Base-by-base conservation (phyloP, 345 rosid species). In the Geranium rotundifolium region DNA sequence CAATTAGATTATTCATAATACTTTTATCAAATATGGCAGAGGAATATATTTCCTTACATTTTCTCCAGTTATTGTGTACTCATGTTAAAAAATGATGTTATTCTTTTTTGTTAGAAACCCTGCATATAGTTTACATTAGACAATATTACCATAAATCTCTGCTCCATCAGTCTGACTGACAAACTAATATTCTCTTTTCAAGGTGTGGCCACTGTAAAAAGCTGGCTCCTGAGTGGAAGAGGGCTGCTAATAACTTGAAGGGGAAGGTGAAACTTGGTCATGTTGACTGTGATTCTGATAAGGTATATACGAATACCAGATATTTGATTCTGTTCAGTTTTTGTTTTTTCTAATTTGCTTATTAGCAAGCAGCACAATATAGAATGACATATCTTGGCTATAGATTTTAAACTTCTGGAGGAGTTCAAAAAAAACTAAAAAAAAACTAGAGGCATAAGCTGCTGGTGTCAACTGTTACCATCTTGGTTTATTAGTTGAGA, bases 151-250 rank as follows among this genome's bases (percentile, higher is more conserved):
- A 3, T 8, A 4, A 4, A 34, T 34, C 8, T 34, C 41, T 34
- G 9, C 7, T 41, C 14, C 12, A 9, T 41, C 7, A 31, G 50
- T 41, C 14, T 41, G 5, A 13, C 10, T 41, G 50, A 41, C 14
- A 41, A 41, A 34, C 12, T 4, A 41, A 41, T 41, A 41, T 46
- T 56, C 2, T 7, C 14, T 41, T 66, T 71, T 61, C 20, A 76
- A 91, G 98, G 96, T 92, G 96, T 67, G 95, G 98, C 59, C 96
- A 92, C 73, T 92, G 98, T 74, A 92, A 92, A 66, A 92, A 77
- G 80, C 80, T 92, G 58, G 96, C 96, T 67, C 96, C 95, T 58
- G 98, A 92, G 76, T 92, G 98, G 98, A 92, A 87, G 80, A 89
- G 74, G 79, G 98, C 97, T 79, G 85, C 97, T 58, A 78, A 72